These are phyloP conservation scores for Ophiorrhiza pumila DNA, from an alignment of 257 asterid species.

Conservation along the genomic window DNA sequence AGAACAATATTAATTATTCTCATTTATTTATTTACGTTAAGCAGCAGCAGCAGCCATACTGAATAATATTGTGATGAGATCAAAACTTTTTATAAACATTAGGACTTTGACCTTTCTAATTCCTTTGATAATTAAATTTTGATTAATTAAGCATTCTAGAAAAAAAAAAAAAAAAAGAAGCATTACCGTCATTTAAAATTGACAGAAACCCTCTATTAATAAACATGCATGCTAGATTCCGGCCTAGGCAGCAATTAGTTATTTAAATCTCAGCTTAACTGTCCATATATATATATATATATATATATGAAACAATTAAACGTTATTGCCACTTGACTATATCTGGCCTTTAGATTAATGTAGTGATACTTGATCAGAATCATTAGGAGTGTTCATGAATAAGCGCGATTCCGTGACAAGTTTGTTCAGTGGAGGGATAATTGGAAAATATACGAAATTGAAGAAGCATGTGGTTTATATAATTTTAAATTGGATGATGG, in stretches of 20 bases:
- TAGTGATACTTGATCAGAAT: too few species aligned
- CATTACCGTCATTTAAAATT: background rate
- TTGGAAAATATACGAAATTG: background rate
- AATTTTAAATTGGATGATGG: background rate
- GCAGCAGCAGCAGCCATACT: background rate
- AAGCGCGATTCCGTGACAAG: background rate
- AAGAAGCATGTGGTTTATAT: slow-evolving; percentile 17
- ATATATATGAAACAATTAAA: too few species aligned
- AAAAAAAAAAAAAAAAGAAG: background rate
- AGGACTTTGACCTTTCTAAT: too few species aligned
- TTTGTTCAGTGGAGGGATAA: background rate
- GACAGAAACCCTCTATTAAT: background rate
- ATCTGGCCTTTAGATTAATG: background rate
- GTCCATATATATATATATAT: too few species aligned
- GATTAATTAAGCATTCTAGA: too few species aligned
- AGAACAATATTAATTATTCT: slow-evolving; percentile 15
- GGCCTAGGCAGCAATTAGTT: slow-evolving; percentile 11
- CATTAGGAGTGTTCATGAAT: background rate
- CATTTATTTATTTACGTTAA: too few species aligned
- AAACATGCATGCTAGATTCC: slow-evolving; percentile 24
- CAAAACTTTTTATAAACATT: too few species aligned
- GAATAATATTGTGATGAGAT: background rate
- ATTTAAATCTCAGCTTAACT: background rate
- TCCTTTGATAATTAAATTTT: too few species aligned
- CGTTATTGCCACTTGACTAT: background rate